phyloP scores from a whole-genome alignment of 139 green algal genomes.

The Auxenochlorella pyrenoidosa region DNA sequence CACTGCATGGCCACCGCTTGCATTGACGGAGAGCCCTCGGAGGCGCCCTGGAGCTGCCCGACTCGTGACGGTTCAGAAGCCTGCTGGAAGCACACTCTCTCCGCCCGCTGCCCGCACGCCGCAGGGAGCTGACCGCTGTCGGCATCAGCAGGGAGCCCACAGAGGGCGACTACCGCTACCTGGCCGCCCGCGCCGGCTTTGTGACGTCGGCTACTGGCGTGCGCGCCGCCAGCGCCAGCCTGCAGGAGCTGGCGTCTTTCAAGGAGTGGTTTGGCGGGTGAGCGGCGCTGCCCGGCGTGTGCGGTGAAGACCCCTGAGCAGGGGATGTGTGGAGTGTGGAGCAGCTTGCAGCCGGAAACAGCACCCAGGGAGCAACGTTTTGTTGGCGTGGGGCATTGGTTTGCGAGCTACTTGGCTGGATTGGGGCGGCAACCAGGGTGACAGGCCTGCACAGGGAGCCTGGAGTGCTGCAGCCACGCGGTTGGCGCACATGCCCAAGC shows the following conservation, averaged over 20 bases:
- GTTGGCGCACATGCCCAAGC: no score
- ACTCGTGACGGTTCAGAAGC: not conserved
- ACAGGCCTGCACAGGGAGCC: no score
- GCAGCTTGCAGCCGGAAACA: no score
- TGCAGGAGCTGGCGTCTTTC: conserved; percentile 22
- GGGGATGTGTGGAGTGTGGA: no score
- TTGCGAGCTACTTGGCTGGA: no score
- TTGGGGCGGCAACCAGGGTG: no score
- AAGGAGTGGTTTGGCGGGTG: conserved; percentile 22
- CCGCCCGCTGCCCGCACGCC: not conserved
- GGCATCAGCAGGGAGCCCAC: not conserved
- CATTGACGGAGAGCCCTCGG: not conserved
- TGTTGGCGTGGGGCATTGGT: no score
- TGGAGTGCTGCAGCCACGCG: no score
- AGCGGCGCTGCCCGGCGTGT: not conserved
- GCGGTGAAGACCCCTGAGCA: no score
- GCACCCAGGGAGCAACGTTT: no score
- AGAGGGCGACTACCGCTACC: conserved; percentile 18
- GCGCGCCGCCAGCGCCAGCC: not conserved
- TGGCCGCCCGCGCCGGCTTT: conserved; percentile 15
- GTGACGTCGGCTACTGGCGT: not conserved
- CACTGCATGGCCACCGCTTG: not conserved
- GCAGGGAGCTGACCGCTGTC: conserved; percentile 7
- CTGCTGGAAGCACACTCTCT: no score
- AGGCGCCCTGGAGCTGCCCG: not conserved